These are phyloP conservation scores for Pezizomycotina sp. DNA, from an alignment of 2,329 filamentous ascomycete genomes.

Conservation along the genomic window DNA sequence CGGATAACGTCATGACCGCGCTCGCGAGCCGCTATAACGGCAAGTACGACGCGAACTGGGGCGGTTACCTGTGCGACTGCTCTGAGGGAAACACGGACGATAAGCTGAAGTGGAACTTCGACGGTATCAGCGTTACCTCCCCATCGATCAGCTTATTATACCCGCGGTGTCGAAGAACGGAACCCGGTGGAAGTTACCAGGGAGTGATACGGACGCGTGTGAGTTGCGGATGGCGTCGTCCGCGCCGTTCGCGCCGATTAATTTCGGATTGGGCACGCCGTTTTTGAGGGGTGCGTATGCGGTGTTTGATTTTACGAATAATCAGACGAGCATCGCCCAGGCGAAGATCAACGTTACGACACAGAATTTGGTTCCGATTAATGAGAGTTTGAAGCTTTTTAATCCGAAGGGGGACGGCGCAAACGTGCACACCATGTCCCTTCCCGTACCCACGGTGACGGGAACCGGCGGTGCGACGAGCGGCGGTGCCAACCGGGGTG, in stretches of 20 bases:
- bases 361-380: constrained; percentile 2
- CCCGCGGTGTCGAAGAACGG: constrained; percentile 10
- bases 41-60: constrained; percentile 13
- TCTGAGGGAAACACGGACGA: constrained; percentile 7
- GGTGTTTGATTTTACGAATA: constrained; percentile 18
- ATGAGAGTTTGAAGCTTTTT: constrained; percentile 5
- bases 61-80: constrained; percentile 15
- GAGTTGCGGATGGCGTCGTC: constrained; percentile 15
- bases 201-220: constrained; percentile 6
- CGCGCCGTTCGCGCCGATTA: constrained; percentile 7
- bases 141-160: constrained; percentile 14
- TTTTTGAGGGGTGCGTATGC: constrained; percentile 16
- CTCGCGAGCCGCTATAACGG: constrained; percentile 11
- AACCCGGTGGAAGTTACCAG: constrained; percentile 9
- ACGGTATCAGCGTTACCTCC: constrained; percentile 10
- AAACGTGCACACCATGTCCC: background rate
- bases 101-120: constrained; percentile 12
- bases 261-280: constrained; percentile 14
- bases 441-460: background rate
- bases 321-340: constrained; percentile 17
- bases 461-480: background rate
- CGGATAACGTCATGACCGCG: constrained; percentile 8
- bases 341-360: constrained; percentile 16
- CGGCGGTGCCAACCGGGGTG: background rate
- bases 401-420: constrained; percentile 3